phyloP scores from a whole-genome alignment of 345 rosid genomes.

The Lepidium aucheri region DNA sequence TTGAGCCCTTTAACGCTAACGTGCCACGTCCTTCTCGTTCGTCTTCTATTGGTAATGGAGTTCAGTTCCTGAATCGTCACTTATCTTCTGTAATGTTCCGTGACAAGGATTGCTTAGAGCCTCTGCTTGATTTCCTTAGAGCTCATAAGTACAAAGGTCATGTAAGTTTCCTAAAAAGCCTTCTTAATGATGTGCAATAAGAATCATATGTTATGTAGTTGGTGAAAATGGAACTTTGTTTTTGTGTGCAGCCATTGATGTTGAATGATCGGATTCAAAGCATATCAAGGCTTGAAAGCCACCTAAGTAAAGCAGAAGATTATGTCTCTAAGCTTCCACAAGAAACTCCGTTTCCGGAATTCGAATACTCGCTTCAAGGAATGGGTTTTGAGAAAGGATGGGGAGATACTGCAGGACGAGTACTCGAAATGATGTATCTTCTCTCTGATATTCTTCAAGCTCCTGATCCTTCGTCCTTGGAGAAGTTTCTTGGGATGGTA shows the following conservation, averaged over 20 bases:
- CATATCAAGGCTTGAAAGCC: slow-evolving; percentile 53
- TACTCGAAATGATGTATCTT: slow-evolving; percentile 71
- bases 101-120: slow-evolving; percentile 84
- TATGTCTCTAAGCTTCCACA: slow-evolving; percentile 61
- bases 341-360: slow-evolving; percentile 63
- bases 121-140: slow-evolving; percentile 77
- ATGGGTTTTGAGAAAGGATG: slow-evolving; percentile 99
- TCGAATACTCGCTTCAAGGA: slow-evolving; percentile 78
- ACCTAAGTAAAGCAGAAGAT: slow-evolving; percentile 83
- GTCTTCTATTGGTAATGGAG: slow-evolving; percentile 98
- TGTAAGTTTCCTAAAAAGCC: slow-evolving; percentile 40
- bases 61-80: slow-evolving; percentile 95
- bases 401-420: slow-evolving; percentile 88
- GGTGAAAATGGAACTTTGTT: background rate
- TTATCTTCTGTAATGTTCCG: slow-evolving; percentile 93
- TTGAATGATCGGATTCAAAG: slow-evolving; percentile 80
- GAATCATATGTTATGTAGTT: background rate
- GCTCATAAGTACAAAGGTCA: slow-evolving; percentile 80
- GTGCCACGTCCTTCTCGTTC: slow-evolving; percentile 87
- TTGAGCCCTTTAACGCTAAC: slow-evolving; percentile 86
- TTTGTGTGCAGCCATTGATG: slow-evolving; percentile 61
- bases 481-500: slow-evolving; percentile 86
- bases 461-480: slow-evolving; percentile 87
- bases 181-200: background rate
- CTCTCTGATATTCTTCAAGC: slow-evolving; percentile 92